Percentiles rank a stretch among this genome's conserved stretches.
Evolutionary conservation across 2,329 filamentous ascomycete genomes (phyloP).

Genomic region (Stemphylium beticola): DNA sequence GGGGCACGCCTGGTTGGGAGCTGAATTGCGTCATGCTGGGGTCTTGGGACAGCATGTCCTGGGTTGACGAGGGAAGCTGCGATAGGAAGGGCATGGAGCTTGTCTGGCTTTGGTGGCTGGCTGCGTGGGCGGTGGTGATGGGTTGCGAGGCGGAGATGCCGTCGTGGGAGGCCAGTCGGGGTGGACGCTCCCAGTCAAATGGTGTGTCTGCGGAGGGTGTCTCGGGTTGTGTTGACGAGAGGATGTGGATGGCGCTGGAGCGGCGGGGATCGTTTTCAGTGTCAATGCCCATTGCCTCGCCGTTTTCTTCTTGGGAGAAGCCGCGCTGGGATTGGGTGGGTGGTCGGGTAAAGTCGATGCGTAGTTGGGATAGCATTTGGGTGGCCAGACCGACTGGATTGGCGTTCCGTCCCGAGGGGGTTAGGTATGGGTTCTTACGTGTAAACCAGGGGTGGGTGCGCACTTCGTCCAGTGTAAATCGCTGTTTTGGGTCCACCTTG

Average conservation of each 20-base stretch:
- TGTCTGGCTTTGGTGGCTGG: slow-evolving; percentile 13
- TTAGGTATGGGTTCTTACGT: slow-evolving; percentile 77
- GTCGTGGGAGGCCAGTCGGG: slow-evolving; percentile 49
- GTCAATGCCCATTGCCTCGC: slow-evolving; percentile 64
- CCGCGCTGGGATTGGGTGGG: slow-evolving; percentile 60
- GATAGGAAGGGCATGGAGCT: slow-evolving; percentile 31
- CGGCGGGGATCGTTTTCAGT: slow-evolving; percentile 60
- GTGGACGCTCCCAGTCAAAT: slow-evolving; percentile 88
- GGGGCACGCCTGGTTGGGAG: slow-evolving; percentile 74
- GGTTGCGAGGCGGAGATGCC: slow-evolving; percentile 46
- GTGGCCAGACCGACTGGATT: slow-evolving; percentile 89
- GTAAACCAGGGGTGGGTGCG: slow-evolving; percentile 96
- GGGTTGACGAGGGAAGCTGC: slow-evolving; percentile 45
- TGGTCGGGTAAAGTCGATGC: slow-evolving; percentile 81
- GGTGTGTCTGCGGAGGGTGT: slow-evolving; percentile 73
- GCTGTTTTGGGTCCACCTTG: slow-evolving; percentile 73
- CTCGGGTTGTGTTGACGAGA: slow-evolving; percentile 87
- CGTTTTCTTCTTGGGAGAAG: slow-evolving; percentile 53
- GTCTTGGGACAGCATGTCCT: slow-evolving; percentile 77
- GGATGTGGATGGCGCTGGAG: slow-evolving; percentile 51
- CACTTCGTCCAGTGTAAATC: slow-evolving; percentile 87
- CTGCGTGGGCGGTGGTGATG: slow-evolving; percentile 34
- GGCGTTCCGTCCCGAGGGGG: slow-evolving; percentile 72
- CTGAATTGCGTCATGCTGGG: slow-evolving; percentile 86
- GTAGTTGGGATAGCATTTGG: slow-evolving; percentile 88